A percentile compares a stretch with the other conserved stretches of the same genome.
Evolutionary conservation across 2,329 filamentous ascomycete species (phyloP).

Genomic region (Fusarium sp.): DNA sequence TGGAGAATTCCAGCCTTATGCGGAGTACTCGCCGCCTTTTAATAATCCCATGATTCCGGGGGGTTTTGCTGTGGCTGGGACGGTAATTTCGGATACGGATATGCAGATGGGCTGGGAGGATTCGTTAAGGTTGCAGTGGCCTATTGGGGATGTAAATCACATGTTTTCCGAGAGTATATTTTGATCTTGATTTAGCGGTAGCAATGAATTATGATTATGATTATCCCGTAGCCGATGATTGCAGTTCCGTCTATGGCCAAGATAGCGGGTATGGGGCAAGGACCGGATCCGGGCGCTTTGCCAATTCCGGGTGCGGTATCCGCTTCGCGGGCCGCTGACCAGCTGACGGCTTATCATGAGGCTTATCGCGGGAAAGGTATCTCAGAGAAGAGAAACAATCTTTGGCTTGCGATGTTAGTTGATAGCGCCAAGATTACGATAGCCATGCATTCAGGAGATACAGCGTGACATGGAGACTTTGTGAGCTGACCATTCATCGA

Average conservation of each 20-base stretch:
- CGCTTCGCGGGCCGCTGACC: background rate
- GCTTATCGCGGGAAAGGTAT: background rate
- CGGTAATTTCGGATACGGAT: slow-evolving; percentile 23
- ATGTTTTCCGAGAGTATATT: slow-evolving; percentile 35
- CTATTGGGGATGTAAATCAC: slow-evolving; percentile 32
- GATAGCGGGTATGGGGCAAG: background rate
- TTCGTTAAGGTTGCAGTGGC: slow-evolving; percentile 28
- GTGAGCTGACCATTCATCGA: too few species aligned
- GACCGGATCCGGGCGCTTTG: background rate
- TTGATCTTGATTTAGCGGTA: background rate
- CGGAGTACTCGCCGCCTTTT: slow-evolving; percentile 23
- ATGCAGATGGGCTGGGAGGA: slow-evolving; percentile 35
- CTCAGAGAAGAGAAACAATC: too few species aligned
- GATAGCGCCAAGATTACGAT: background rate
- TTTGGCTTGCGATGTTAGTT: background rate
- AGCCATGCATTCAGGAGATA: too few species aligned
- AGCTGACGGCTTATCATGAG: background rate
- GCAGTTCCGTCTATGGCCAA: background rate
- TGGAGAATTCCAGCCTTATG: background rate
- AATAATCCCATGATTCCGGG: background rate
- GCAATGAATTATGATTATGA: background rate
- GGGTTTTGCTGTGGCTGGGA: background rate
- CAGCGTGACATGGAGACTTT: background rate
- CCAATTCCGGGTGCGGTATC: background rate
- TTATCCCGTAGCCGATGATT: background rate